phyloP scores from a whole-genome alignment of 106 monocot genomes.

The Phalaenopsis aphrodite region DNA sequence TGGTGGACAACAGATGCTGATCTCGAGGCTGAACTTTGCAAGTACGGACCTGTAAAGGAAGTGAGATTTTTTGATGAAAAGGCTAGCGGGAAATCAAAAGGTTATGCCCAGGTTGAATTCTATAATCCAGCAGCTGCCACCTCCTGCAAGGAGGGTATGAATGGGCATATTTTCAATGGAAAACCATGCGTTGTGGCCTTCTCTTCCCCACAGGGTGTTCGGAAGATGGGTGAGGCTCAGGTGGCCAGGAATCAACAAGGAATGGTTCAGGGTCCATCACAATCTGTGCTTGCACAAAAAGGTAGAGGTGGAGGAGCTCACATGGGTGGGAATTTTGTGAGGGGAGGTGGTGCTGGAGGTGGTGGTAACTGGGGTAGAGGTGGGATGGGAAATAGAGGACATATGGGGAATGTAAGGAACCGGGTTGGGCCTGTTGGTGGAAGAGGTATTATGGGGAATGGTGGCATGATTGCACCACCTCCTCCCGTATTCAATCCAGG shows the following conservation, averaged over 20 bases:
- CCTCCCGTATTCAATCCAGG: slow-evolving; percentile 57
- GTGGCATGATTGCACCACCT: slow-evolving; percentile 56
- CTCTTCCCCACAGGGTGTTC: slow-evolving; percentile 42
- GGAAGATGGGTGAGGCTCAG: slow-evolving; percentile 57
- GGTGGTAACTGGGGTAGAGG: slow-evolving; percentile 32
- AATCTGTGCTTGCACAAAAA: slow-evolving; percentile 3
- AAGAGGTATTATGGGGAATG: slow-evolving; percentile 81
- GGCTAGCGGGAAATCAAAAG: slow-evolving; percentile 92
- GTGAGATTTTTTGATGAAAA: slow-evolving; percentile 84
- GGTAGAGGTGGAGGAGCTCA: slow-evolving; percentile 23
- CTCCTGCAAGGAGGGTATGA: slow-evolving; percentile 76
- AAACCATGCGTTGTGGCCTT: slow-evolving; percentile 70
- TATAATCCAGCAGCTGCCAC: slow-evolving; percentile 53
- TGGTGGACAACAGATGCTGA: slow-evolving; percentile 96
- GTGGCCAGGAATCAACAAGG: slow-evolving; percentile 41
- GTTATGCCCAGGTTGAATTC: slow-evolving; percentile 87
- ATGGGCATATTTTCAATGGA: slow-evolving; percentile 71
- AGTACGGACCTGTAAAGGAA: slow-evolving; percentile 80
- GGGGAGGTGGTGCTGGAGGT: slow-evolving; percentile 19
- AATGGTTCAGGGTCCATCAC: slow-evolving; percentile 13
- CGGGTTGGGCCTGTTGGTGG: slow-evolving; percentile 58
- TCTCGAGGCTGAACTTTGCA: slow-evolving; percentile 59
- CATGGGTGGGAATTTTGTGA: slow-evolving; percentile 14
- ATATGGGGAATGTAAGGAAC: slow-evolving; percentile 61
- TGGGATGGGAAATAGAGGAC: slow-evolving; percentile 48